Evolutionary conservation across 768 basidiomycete genomes (phyloP).

Genomic region (Lepiota venenata): DNA sequence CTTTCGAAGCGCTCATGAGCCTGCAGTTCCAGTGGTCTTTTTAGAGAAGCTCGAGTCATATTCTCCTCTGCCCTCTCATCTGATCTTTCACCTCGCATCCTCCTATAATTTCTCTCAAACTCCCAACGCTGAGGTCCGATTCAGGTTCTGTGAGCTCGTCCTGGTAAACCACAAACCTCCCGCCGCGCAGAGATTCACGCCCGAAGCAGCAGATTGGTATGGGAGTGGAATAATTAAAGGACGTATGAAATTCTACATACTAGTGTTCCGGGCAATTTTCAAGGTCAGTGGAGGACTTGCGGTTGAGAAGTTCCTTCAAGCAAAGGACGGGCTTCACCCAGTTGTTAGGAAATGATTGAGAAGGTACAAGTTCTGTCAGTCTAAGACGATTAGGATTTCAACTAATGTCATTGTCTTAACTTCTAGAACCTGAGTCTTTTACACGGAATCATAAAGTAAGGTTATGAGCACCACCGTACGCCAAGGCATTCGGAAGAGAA

Average conservation of each 20-base stretch:
- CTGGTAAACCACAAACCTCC: conserved; percentile 44
- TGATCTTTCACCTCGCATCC: conserved; percentile 57
- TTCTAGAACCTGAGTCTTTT: too few relatives aligned
- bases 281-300: conserved; percentile 55
- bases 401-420: neutral
- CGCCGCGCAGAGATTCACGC: conserved; percentile 49
- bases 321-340: conserved; percentile 64
- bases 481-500: too few relatives aligned
- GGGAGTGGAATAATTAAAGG: conserved; percentile 65
- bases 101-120: conserved; percentile 47
- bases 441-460: neutral
- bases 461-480: neutral
- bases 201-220: conserved; percentile 61
- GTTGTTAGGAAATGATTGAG: conserved; percentile 73
- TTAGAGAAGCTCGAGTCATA: conserved; percentile 74
- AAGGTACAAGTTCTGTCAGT: conserved; percentile 44
- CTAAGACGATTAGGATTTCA: neutral
- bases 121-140: conserved; percentile 71
- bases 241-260: conserved; percentile 84
- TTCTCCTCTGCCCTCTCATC: conserved; percentile 52
- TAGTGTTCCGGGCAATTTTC: conserved; percentile 52
- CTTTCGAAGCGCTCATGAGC: neutral
- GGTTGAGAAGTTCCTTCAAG: conserved; percentile 39
- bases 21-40: conserved; percentile 61
- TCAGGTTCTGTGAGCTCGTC: conserved; percentile 75